Base-by-base conservation (phyloP, 2,329 filamentous ascomycete species). In the Ascocoryne sarcoides region DNA sequence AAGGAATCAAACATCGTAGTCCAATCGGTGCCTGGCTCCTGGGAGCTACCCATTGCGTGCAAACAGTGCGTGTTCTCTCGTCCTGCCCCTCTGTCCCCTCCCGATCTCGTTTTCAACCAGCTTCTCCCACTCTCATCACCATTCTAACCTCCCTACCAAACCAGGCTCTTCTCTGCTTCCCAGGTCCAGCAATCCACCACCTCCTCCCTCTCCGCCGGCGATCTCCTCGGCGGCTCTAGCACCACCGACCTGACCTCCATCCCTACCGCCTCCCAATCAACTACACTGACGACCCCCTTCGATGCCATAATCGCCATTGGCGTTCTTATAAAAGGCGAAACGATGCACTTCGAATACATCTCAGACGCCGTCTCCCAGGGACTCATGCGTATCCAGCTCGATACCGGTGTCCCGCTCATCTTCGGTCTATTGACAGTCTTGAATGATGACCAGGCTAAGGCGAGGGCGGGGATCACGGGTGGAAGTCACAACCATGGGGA, bases 331-430 rank as follows among this genome's bases (percentile, higher is more conserved):
- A 98, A 98, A 70, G 92, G 92, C 62, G 85, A 94, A 66, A 96
- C 92, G 5, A 95, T 95, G 88, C 92, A 98, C 67, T 98, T 98
- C 59, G 92, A 98, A 67, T 96, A 98, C 68, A 98, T 98, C 56
- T 76, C 89, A 31, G 92, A 96, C 50, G 78, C 86, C 30, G 88
- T 93, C 5, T 87, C 80, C 43, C 86, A 95, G 47, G 92, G 87
- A 5, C 72, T 98, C 46, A 98, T 98, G 92, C 80, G 86, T 49
- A 80, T 96, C 44, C 88, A 94, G 63, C 71, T 96, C 40, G 90
- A 98, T 61, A 80, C 79, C 8, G 84, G 86, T 32, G 77, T 94
- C 37, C 92, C 92, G 21, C 83, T 98, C 44, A 76, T 96, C 44
- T 95, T 96, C 63, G 90, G 92, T 10, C 70, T 96, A 54, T 68